Evolutionary conservation across 768 basidiomycete species (phyloP).

Genomic region (Kwoniella bestiolae): DNA sequence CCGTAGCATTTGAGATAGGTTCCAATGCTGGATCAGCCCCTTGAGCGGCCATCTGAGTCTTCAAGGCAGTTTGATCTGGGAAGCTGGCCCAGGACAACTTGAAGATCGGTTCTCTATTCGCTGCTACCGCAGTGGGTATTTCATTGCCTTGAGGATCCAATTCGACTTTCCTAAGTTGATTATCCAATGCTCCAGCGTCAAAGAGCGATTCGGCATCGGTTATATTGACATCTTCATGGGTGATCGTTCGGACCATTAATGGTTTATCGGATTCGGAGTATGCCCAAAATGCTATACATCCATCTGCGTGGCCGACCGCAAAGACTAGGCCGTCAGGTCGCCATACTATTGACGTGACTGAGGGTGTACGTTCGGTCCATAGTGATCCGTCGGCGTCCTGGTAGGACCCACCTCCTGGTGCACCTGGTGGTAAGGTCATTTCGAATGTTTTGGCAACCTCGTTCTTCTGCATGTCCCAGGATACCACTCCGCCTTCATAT

Average conservation of each 20-base stretch:
- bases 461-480: slow-evolving; percentile 58
- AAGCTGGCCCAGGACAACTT: slow-evolving; percentile 84
- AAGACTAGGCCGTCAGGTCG: slow-evolving; percentile 76
- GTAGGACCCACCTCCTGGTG: slow-evolving; percentile 76
- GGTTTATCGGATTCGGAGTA: slow-evolving; percentile 76
- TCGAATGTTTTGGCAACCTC: slow-evolving; percentile 66
- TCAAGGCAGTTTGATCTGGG: slow-evolving; percentile 61
- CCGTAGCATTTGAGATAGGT: slow-evolving; percentile 49
- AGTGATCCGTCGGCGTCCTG: slow-evolving; percentile 63
- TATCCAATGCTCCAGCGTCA: slow-evolving; percentile 55
- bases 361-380: slow-evolving; percentile 70
- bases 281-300: slow-evolving; percentile 81
- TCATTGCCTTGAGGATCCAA: slow-evolving; percentile 34
- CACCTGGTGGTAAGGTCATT: slow-evolving; percentile 73
- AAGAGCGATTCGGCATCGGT: slow-evolving; percentile 59
- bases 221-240: slow-evolving; percentile 59
- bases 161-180: slow-evolving; percentile 28
- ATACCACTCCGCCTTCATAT: slow-evolving; percentile 64
- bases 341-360: slow-evolving; percentile 72
- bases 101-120: slow-evolving; percentile 74
- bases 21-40: slow-evolving; percentile 42
- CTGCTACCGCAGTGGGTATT: slow-evolving; percentile 33
- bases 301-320: slow-evolving; percentile 79
- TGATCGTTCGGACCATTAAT: slow-evolving; percentile 72
- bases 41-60: slow-evolving; percentile 55